Base-by-base conservation (phyloP, 1,284 basidiomycete genomes). In the Xerocomus amazonicus region DNA sequence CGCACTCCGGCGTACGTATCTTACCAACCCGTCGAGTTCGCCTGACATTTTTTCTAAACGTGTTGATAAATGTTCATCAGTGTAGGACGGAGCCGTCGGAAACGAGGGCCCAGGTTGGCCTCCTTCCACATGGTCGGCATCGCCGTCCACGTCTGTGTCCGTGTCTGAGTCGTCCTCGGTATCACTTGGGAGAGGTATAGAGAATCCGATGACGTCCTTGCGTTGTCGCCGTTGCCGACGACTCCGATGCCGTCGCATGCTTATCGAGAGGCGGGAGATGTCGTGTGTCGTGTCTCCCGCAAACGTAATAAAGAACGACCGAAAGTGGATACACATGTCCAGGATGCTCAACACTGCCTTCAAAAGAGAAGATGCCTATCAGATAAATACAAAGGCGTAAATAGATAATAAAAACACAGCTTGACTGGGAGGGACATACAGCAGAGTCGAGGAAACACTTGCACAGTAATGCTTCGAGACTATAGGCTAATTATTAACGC, bases 261-360 rank as follows among this genome's bases (percentile, higher is more conserved):
- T 70, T 53, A 78, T 71, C 6, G 82, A 82, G 42, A 75, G 76
- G 10, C 77, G 74, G 3, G 82, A 83, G 48, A 83, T 74, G 57
- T 84, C 81, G 51, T 80, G 78, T 3, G 74, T 79, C 2, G 73
- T 75, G 57, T 82, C 76, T 4, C 81, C 83, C 9, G 79, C 74
- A 57, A 83, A 81, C 0, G 80, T 68, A 19, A 77, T 69, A 59
- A 89, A 87, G 46, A 76, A 72, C 43, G 83, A 77, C 53, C 75
- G 79, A 62, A 92, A 87, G 53, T 80, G 76, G 4, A 90, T 68
- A 33, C 79, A 77, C 71, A 90, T 81, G 64, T 92, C 87, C 34
- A 93, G 73, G 48, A 91, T 78, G 6, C 81, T 80, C 23, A 84
- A 56, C 40, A 92, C 77, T 12, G 81, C 76, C 47, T 79, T 78